Evolutionary conservation across 2,329 filamentous ascomycete genomes (phyloP), one percentile per base, ranked within the genome.

Genomic region (Neofusicoccum laricinum): DNA sequence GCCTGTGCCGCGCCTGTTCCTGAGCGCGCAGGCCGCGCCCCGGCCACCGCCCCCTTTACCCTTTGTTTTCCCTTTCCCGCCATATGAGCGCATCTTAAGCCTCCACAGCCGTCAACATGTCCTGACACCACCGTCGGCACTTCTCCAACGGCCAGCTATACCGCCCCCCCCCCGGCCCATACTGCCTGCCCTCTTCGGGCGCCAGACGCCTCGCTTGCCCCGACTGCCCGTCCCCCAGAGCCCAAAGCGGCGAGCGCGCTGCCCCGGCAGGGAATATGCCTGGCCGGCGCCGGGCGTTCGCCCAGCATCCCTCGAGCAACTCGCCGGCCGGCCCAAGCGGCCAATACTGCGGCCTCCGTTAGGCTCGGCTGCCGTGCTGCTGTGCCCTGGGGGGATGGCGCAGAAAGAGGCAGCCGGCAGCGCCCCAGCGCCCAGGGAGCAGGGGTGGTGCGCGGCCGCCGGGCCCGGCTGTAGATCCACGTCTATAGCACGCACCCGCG

Each of bases 21-120:
- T 48, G 45, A 11, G 41, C 19, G 45, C 51, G 3, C 51, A 34
- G 55, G 11, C 53, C 38, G 8, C 38, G 53, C 21, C 7, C 38
- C 38, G 53, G 38, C 40, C 38, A 32, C 6, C 38, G 38, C 40
- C 38, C 53, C 40, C 40, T 43, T 57, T 45, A 17, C 25, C 19
- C 36, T 30, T 41, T 41, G 36, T n/a, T 41, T 34, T 58, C 25
- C 41, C 30, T 17, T 51, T 34, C 15, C 49, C 49, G 49, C 49
- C 30, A 36, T 58, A 58, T 45, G 40, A 58, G 32, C 55, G 55
- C 55, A 46, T 58, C 55, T 58, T 58, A 58, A 58, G 55, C 55
- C 55, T 58, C 55, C 55, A 58, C 53, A 58, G 19, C 53, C 38
- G 38, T 58, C 19, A 17, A 58, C 53, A 58, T 58, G 53, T 43